These are phyloP conservation scores for Carpinus fangiana DNA, from an alignment of 306 rosid species.

Conservation along the genomic window DNA sequence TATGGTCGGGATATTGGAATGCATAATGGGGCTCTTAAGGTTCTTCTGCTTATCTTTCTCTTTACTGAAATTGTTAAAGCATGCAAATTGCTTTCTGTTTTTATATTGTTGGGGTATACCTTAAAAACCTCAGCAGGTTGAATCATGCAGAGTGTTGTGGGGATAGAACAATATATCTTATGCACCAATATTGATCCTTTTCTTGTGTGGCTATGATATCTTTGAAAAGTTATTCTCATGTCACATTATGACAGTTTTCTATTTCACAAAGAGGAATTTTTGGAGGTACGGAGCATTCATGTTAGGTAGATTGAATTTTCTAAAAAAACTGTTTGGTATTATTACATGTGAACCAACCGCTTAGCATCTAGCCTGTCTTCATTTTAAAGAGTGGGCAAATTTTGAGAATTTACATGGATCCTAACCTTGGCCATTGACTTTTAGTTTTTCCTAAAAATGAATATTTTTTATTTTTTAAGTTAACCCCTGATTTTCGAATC, in stretches of 20 bases:
- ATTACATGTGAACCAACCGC: slow-evolving; percentile 10
- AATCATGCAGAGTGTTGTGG: background rate
- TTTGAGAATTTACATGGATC: background rate
- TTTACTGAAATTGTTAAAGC: slow-evolving; percentile 12
- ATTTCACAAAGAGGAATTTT: background rate
- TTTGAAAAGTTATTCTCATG: background rate
- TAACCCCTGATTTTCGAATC: background rate
- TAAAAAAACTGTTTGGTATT: slow-evolving; percentile 8
- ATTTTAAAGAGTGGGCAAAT: background rate
- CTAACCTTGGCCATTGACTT: background rate
- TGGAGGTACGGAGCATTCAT: slow-evolving; percentile 7
- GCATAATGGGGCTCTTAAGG: slow-evolving; percentile 94
- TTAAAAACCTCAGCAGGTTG: background rate
- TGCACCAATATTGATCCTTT: background rate
- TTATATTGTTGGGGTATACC: background rate
- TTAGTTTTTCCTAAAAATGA: slow-evolving; percentile 12
- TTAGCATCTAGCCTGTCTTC: slow-evolving; percentile 24
- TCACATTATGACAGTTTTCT: background rate
- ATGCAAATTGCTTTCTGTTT: slow-evolving; percentile 16
- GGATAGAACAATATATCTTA: background rate
- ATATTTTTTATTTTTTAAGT: background rate
- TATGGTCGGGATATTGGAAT: slow-evolving; percentile 96
- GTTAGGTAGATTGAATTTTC: slow-evolving; percentile 2
- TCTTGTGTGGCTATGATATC: slow-evolving; percentile 1
- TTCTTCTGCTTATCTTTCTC: slow-evolving; percentile 33